Base-by-base conservation (phyloP, 495 filamentous ascomycete genomes). In the Hamigera avellanea region DNA sequence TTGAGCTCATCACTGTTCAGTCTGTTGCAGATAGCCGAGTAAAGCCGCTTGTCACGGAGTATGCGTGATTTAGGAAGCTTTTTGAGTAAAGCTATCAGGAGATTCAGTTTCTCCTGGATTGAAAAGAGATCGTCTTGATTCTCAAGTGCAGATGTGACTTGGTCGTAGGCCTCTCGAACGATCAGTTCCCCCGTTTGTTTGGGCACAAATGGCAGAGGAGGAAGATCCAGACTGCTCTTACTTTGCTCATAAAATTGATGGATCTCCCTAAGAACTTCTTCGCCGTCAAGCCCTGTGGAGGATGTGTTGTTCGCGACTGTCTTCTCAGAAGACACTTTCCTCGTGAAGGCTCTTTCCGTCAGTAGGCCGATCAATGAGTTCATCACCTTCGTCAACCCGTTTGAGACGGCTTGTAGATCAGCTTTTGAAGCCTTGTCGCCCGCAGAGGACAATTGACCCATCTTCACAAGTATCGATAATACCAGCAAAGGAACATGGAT, bases 401-500 rank as follows among this genome's bases (percentile, higher is more conserved):
- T 44, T 4, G 52, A 51, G n/a, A 57, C 44, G 14, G 33, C 29
- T 28, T 44, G 51, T 21, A 46, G 43, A 26, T 55, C 42, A 15
- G 52, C 39, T 23, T 40, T 19, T 14, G 35, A 16, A 16, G 44
- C 18, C 6, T 35, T 8, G 13, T 33, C 33, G 19, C 44, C 18
- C 21, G 33, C 21, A 3, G 49, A 38, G 18, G 45, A 47, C 1
- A 64, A 32, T 32, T 64, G 50, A 13, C 49, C 48, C 48, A 59
- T 56, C 33, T 66, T 79, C n/a, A 75, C 62, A 8, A 94, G 59
- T 8, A 84, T 58, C 8, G 79, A 71, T 10, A 94, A 52, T 12
- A 73, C 72, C 36, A 83, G 63, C 13, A 91, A 56, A 32, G 91
- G 91, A 21, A 85, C 78, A 59, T 99, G 91, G 2, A 81, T 59